phyloP scores from a whole-genome alignment of 2,329 filamentous ascomycete species.

The Claviceps africana region DNA sequence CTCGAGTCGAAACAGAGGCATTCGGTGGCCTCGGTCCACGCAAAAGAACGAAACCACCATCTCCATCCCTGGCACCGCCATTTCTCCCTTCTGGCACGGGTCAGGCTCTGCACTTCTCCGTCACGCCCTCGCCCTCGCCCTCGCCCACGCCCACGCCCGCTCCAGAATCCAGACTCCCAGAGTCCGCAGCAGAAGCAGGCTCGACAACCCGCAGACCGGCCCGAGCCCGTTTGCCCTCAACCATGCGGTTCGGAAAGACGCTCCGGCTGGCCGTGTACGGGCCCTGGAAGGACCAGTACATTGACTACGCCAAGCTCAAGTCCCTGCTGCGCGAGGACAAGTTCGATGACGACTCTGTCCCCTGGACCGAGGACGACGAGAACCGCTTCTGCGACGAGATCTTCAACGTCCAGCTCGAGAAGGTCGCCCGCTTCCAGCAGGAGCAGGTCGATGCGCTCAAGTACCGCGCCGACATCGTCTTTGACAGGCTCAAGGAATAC shows the following conservation, averaged over 20 bases:
- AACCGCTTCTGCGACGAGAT: slow-evolving; percentile 88
- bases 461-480: slow-evolving; percentile 38
- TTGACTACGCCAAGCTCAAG: slow-evolving; percentile 93
- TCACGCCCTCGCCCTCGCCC: too few species aligned
- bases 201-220: background rate
- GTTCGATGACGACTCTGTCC: slow-evolving; percentile 42
- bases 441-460: slow-evolving; percentile 51
- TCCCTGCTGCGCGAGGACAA: slow-evolving; percentile 67
- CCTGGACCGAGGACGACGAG: slow-evolving; percentile 92
- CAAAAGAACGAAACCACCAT: too few species aligned
- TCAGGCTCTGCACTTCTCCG: too few species aligned
- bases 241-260: slow-evolving; percentile 88
- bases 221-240: background rate
- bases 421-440: slow-evolving; percentile 81
- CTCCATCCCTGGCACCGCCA: too few species aligned
- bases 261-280: slow-evolving; percentile 65
- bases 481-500: slow-evolving; percentile 65
- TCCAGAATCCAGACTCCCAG: background rate
- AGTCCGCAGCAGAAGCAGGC: background rate
- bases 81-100: too few species aligned
- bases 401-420: slow-evolving; percentile 87
- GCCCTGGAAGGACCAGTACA: slow-evolving; percentile 87
- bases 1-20: too few species aligned
- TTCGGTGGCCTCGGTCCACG: too few species aligned
- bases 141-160: too few species aligned